Conservation (phyloP, 2,329 filamentous ascomycete genomes). For the Alternaria brassicicola region DNA sequence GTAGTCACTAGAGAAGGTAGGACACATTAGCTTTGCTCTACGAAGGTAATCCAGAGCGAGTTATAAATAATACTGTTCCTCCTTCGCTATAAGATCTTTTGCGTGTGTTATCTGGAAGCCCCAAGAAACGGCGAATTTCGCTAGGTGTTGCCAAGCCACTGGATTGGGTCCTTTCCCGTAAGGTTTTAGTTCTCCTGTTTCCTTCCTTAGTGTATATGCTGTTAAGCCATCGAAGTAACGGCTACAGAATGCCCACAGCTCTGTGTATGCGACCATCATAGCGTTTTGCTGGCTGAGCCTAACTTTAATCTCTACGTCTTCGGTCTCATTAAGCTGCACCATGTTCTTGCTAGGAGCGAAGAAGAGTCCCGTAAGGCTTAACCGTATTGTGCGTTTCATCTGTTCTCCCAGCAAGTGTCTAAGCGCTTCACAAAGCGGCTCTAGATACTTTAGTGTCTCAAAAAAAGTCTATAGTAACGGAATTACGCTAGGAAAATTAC, state of each 20-base stretch:
- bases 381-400: constrained; percentile 16
- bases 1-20: constrained; percentile 5
- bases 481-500: constrained; percentile 7
- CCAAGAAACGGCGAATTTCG: constrained; percentile 5
- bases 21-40: constrained; percentile 16
- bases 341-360: constrained; percentile 12
- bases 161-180: constrained; percentile 16
- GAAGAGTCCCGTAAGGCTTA: constrained; percentile 13
- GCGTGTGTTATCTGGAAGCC: constrained; percentile 12
- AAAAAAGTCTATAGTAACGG: constrained; percentile 22
- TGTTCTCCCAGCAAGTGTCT: constrained; percentile 16
- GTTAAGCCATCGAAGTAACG: constrained; percentile 18
- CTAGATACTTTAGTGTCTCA: constrained; percentile 23
- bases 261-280: constrained; percentile 12
- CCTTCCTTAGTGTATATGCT: constrained; percentile 15
- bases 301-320: constrained; percentile 10
- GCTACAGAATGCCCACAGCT: constrained; percentile 20
- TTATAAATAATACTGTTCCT: constrained; percentile 7
- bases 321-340: constrained; percentile 11
- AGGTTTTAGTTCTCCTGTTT: constrained; percentile 12
- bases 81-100: constrained; percentile 7
- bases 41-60: constrained; percentile 18
- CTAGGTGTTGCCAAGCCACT: constrained; percentile 16
- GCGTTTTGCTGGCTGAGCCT: not conserved
- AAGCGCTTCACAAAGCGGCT: constrained; percentile 18